Evolutionary conservation across 2,329 filamentous ascomycete genomes (phyloP), one percentile per base, ranked within the genome.

Genomic region (Diplodia scrobiculata): DNA sequence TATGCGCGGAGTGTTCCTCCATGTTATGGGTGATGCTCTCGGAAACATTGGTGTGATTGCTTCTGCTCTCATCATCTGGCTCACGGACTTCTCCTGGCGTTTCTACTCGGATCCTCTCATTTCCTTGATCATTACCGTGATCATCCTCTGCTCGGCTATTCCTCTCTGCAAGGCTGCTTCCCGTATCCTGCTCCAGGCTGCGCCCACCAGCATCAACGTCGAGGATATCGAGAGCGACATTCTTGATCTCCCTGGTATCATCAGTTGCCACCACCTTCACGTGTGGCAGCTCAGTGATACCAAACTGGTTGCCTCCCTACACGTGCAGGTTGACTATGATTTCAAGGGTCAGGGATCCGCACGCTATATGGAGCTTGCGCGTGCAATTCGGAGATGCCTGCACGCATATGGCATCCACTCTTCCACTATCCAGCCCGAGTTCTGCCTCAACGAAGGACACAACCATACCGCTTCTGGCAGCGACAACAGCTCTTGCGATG

Each of bases 241-340:
- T 64, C 87, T 93, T 74, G 81, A 86, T 17, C 86, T 99, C 5
- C 89, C 90, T 0, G 93, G 93, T 50, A 90, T 99, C 55, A 83
- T 95, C 68, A 92, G 90, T 75, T 97, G 92, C 74, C 95, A 99
- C 79, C 94, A 99, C 76, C 84, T 99, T 25, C 95, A 99, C 76
- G 92, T 99, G 68, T 99, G 95, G 95, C 94, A 98, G 78, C 85
- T 99, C 38, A 96, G 91, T 17, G 94, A 98, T 75, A 95, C 92
- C 63, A 97, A 97, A 81, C 84, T 97, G 38, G 90, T 99, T 45
- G 94, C 95, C 13, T 95, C 91, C 11, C 86, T 99, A 78, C 95
- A 99, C 75, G 89, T 99, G 52, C 92, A 97, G 76, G 90, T 99
- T 25, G 88, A 89, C 54, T 97, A 96, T 76, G 91, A 93, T 71